These are phyloP conservation scores for Cyberlindnera lachancei DNA, from an alignment of 805 yeast genomes.

Conservation along the genomic window DNA sequence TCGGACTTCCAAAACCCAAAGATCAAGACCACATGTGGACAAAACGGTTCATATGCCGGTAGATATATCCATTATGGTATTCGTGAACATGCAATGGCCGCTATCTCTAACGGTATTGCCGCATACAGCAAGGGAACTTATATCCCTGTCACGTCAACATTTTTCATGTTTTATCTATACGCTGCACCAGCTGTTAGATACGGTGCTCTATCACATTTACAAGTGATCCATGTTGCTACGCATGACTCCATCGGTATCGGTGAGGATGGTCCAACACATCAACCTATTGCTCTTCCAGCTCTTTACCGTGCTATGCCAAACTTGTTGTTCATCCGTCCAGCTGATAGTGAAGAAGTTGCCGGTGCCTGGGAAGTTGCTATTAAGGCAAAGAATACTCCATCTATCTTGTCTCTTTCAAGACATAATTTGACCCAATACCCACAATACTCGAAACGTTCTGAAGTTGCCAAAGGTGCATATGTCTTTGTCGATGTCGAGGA, in stretches of 20 bases:
- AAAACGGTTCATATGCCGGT: slow-evolving; percentile 74
- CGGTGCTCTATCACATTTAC: slow-evolving; percentile 76
- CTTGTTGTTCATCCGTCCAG: slow-evolving; percentile 84
- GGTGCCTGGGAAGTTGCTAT: slow-evolving; percentile 72
- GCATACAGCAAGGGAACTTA: slow-evolving; percentile 75
- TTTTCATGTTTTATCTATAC: slow-evolving; percentile 84
- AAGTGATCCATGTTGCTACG: slow-evolving; percentile 81
- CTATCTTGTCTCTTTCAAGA: slow-evolving; percentile 72
- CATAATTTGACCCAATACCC: slow-evolving; percentile 89
- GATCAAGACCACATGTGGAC: slow-evolving; percentile 66
- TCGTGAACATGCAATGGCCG: slow-evolving; percentile 99
- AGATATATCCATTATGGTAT: slow-evolving; percentile 97
- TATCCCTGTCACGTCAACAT: slow-evolving; percentile 94
- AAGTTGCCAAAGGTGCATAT: slow-evolving; percentile 94
- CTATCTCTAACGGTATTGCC: slow-evolving; percentile 93
- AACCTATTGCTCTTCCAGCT: slow-evolving; percentile 83
- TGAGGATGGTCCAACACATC: slow-evolving; percentile 93
- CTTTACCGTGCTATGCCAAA: slow-evolving; percentile 83
- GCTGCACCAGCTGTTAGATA: slow-evolving; percentile 86
- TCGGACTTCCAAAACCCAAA: slow-evolving; percentile 88
- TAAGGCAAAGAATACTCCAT: slow-evolving; percentile 57
- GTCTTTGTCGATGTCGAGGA: slow-evolving; percentile 51
- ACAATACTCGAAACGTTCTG: slow-evolving; percentile 81
- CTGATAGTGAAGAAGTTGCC: slow-evolving; percentile 84
- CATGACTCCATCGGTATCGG: slow-evolving; percentile 89